Evolutionary conservation across 1,139 yeast genomes (phyloP).

Genomic region (Petasospora fabianii): DNA sequence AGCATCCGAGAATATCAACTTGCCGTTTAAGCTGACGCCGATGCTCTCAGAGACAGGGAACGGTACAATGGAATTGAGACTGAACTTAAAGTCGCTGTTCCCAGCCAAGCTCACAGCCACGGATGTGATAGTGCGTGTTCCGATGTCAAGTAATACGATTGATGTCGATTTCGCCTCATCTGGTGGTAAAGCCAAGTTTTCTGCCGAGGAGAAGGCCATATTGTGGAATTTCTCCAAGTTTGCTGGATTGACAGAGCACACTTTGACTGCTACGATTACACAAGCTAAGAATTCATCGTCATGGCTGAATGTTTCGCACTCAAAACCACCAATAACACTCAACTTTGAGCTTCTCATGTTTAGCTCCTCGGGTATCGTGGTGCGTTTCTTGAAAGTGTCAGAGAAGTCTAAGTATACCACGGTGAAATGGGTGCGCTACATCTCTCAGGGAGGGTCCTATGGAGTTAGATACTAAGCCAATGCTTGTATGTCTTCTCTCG

Average conservation of each 20-base stretch:
- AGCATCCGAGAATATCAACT: conserved; percentile 51
- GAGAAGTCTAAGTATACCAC: conserved; percentile 67
- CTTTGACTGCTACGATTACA: conserved; percentile 30
- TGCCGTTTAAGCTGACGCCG: conserved; percentile 75
- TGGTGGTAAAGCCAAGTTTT: conserved; percentile 66
- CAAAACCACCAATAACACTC: conserved; percentile 74
- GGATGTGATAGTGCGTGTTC: conserved; percentile 60
- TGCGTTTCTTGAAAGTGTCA: conserved; percentile 65
- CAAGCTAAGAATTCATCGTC: conserved; percentile 15
- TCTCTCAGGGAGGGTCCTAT: conserved; percentile 71
- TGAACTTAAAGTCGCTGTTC: conserved; percentile 60
- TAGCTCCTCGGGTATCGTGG: conserved; percentile 73
- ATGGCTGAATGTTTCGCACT: conserved; percentile 31
- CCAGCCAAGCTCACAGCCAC: conserved; percentile 62
- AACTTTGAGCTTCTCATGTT: conserved; percentile 72
- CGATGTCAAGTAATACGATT: conserved; percentile 63
- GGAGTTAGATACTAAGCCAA: conserved; percentile 62
- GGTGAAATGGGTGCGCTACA: conserved; percentile 84
- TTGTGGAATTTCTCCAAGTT: conserved; percentile 71
- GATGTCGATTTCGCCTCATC: conserved; percentile 49
- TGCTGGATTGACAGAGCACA: conserved; percentile 62
- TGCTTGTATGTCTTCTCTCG: no score
- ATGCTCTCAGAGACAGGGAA: conserved; percentile 51
- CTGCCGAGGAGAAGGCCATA: conserved; percentile 60
- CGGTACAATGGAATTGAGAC: conserved; percentile 49